Conservation (phyloP, 768 basidiomycete species). For the Russula sp. region DNA sequence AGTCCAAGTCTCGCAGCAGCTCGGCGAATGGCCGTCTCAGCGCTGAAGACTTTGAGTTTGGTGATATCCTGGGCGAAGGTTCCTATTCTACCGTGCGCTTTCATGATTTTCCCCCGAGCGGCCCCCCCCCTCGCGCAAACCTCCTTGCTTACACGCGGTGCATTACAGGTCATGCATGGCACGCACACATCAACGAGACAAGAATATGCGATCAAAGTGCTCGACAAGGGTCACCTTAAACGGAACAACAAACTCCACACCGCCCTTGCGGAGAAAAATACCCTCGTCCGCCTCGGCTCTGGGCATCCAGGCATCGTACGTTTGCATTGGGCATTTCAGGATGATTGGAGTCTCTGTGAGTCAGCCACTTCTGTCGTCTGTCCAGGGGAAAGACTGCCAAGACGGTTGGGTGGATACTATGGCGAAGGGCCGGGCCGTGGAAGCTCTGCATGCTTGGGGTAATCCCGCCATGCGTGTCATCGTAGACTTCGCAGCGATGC, state of each 20-base stretch:
- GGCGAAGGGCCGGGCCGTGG: background rate
- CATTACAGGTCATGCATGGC: constrained; percentile 48
- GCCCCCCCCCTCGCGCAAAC: background rate
- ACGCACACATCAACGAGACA: constrained; percentile 48
- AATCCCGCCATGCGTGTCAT: background rate
- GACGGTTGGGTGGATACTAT: background rate
- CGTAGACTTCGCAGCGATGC: background rate
- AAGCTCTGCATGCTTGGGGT: background rate
- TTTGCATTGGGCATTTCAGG: constrained; percentile 80
- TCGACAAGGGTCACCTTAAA: constrained; percentile 78
- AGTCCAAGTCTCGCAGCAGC: constrained; percentile 37
- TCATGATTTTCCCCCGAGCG: background rate
- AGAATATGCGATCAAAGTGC: constrained; percentile 69
- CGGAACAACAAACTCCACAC: constrained; percentile 72
- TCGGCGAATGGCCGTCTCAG: constrained; percentile 40
- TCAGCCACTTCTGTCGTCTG: constrained; percentile 17
- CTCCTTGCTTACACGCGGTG: constrained; percentile 12
- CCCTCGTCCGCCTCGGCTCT: constrained; percentile 53
- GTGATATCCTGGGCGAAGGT: constrained; percentile 69
- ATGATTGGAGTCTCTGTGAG: constrained; percentile 77
- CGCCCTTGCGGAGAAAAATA: constrained; percentile 75
- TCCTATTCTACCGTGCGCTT: constrained; percentile 70
- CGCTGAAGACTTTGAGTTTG: constrained; percentile 65
- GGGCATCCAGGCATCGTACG: constrained; percentile 78
- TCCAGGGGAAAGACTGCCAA: background rate